phyloP scores from a whole-genome alignment of 2,329 filamentous ascomycete species.

The Diaporthe sp. region DNA sequence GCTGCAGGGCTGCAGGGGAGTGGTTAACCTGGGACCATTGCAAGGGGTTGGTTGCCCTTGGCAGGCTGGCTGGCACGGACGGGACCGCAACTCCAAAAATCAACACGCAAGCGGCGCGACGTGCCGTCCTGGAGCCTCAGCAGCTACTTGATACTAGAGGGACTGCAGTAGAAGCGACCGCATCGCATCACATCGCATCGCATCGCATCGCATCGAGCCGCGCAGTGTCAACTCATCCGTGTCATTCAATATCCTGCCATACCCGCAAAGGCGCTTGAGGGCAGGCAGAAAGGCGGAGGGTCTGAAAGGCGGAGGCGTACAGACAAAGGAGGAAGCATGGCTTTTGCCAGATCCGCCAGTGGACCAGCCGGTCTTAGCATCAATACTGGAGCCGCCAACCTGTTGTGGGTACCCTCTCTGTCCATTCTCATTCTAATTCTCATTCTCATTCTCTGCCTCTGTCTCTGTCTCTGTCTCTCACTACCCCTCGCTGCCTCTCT shows the following conservation, averaged over 20 bases:
- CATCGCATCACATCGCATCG: neutral
- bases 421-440: neutral
- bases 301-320: neutral
- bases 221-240: neutral
- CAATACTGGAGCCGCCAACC: slow-evolving; percentile 71
- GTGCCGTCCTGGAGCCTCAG: neutral
- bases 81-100: slow-evolving; percentile 9
- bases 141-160: neutral
- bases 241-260: neutral
- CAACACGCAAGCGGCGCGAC: neutral
- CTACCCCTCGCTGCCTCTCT: neutral
- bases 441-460: neutral
- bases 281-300: neutral
- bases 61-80: neutral
- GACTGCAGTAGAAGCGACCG: neutral
- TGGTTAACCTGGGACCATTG: neutral
- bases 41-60: neutral
- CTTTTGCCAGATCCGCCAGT: slow-evolving; percentile 67
- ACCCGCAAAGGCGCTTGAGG: neutral
- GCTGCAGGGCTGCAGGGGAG: slow-evolving; percentile 11
- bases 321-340: slow-evolving; percentile 47
- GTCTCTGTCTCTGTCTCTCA: neutral
- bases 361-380: slow-evolving; percentile 71
- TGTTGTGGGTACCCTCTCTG: slow-evolving; percentile 54
- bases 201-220: neutral